phyloP scores from a whole-genome alignment of 345 rosid genomes.

The Durio zibethinus region DNA sequence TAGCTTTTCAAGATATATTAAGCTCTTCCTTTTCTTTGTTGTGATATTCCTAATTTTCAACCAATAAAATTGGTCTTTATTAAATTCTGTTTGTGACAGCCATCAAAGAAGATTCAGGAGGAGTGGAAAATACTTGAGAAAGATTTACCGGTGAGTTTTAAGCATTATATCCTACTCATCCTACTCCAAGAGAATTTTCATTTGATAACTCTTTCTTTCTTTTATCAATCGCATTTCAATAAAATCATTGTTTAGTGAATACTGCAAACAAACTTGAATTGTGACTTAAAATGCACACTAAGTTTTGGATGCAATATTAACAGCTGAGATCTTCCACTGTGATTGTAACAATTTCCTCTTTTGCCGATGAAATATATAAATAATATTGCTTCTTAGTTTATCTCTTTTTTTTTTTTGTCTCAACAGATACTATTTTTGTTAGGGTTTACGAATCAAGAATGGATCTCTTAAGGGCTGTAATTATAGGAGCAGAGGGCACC shows the following conservation, averaged over 20 bases:
- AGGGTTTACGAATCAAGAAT: constrained; percentile 88
- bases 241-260: not conserved
- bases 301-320: not conserved
- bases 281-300: not conserved
- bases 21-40: not conserved
- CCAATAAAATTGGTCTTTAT: not conserved
- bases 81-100: constrained; percentile 35
- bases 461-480: constrained; percentile 93
- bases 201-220: not conserved
- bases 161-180: not conserved
- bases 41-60: constrained; percentile 1
- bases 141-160: constrained; percentile 74
- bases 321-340: not conserved
- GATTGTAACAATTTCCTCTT: not conserved
- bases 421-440: constrained; percentile 68
- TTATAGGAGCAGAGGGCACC: constrained; percentile 89
- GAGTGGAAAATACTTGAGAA: constrained; percentile 87
- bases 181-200: not conserved
- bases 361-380: not conserved
- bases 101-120: constrained; percentile 64
- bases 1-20: constrained; percentile 14
- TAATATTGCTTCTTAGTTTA: constrained; percentile 1
- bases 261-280: too few species aligned
- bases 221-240: not conserved
- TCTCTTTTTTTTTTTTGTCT: constrained; percentile 1